Percentiles rank a stretch among this genome's conserved stretches.
Conservation (phyloP, 768 basidiomycete genomes). For the Epithele typhae region DNA sequence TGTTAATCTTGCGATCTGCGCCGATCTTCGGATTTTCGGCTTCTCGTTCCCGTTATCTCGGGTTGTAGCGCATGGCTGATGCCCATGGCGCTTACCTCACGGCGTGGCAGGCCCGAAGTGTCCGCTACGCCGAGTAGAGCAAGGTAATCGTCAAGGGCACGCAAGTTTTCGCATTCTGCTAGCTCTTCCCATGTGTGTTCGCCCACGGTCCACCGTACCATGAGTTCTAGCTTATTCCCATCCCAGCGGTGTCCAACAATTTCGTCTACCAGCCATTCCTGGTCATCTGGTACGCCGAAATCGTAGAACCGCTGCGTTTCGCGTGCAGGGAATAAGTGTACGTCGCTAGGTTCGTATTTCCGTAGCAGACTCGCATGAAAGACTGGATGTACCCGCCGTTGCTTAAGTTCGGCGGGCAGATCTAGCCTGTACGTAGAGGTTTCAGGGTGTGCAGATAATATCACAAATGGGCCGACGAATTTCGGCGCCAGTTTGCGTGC, state of each 20-base stretch:
- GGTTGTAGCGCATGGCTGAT: too few relatives aligned
- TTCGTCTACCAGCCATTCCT: constrained; percentile 36
- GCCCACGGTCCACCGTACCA: constrained; percentile 12
- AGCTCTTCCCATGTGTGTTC: constrained; percentile 17
- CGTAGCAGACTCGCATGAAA: constrained; percentile 34
- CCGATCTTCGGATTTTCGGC: too few relatives aligned
- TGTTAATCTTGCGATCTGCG: too few relatives aligned
- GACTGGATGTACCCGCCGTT: constrained; percentile 22
- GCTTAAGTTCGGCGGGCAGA: constrained; percentile 24
- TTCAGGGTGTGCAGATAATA: constrained; percentile 15
- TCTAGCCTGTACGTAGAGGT: constrained; percentile 28
- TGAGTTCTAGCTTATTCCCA: background rate
- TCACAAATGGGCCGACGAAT: constrained; percentile 35
- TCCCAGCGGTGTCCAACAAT: constrained; percentile 23
- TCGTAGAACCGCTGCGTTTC: constrained; percentile 27
- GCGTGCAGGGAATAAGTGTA: constrained; percentile 31
- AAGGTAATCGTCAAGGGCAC: constrained; percentile 13
- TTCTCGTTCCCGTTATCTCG: too few relatives aligned
- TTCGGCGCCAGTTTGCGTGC: constrained; percentile 33
- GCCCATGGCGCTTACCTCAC: too few relatives aligned
- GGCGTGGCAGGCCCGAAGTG: too few relatives aligned
- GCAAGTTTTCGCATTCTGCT: constrained; percentile 4
- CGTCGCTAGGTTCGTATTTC: constrained; percentile 27
- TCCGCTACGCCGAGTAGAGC: background rate
- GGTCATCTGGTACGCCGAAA: constrained; percentile 28